Base-by-base conservation (phyloP, 2,329 filamentous ascomycete species). In the Escovopsis sp. region DNA sequence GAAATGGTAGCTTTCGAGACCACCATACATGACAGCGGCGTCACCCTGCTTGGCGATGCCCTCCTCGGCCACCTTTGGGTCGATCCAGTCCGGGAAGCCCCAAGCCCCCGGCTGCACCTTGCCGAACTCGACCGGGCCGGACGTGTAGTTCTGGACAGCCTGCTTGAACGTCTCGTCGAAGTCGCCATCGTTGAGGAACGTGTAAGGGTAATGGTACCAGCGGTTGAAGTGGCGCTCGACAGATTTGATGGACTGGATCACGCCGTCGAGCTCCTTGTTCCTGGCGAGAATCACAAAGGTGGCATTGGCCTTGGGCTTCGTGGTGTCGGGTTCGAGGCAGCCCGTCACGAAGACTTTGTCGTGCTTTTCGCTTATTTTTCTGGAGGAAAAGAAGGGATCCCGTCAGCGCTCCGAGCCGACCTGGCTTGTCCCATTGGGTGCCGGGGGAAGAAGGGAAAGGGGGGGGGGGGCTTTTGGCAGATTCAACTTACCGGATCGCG, bases 181-280 rank as follows among this genome's bases (percentile, higher is more conserved):
- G 45, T 96, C 88, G 49, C 82, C 91, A 56, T 98, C 89, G 64
- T 98, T 98, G 52, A 98, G 70, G 63, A 98, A 96, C 52, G 96
- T 89, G 59, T 96, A 98, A 26, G 91, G 91, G 61, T 98, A 98
- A 63, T 96, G 79, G 61, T 87, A 98, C 88, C 89, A 98, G 51
- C 88, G 78, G 66, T 98, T 98, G 76, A 98, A 98, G 65, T 98
- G 91, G 53, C 91, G 77, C 68, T 98, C 91, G 52, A 98, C 88
- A 36, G 89, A 96, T 68, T 95, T 95, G 61, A 98, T 75, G 9
- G 91, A 96, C 63, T 96, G 86, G 50, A 98, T 77, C 34, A 98
- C 91, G 46, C 91, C 91, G 1, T 94, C 88, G 49, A 98, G 63
- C 66, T 98, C 91, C 70, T 94, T 93, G 60, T 98, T 96, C 54